A percentile compares a stretch with the other conserved stretches of the same genome.
These are phyloP conservation scores for Castanea crenata DNA, from an alignment of 306 rosid species.

Conservation along the genomic window DNA sequence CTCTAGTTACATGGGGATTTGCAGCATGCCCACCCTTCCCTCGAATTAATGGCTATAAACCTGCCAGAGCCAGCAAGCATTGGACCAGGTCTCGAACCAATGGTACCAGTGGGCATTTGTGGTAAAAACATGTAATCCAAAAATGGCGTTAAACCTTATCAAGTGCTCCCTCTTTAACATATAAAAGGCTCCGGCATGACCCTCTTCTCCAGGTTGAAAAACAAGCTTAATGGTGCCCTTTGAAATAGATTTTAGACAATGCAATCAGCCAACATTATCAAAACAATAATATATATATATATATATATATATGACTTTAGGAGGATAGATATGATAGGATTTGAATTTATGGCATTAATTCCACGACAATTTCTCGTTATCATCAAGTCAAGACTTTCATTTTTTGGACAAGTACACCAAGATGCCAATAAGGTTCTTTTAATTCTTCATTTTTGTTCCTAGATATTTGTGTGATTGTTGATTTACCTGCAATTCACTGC, in stretches of 20 bases:
- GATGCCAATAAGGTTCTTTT: neutral
- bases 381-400: no score
- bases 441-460: neutral
- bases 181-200: slow-evolving; percentile 51
- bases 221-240: slow-evolving; percentile 71
- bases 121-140: slow-evolving; percentile 48
- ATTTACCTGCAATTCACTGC: slow-evolving; percentile 39
- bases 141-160: slow-evolving; percentile 44
- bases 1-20: slow-evolving; percentile 34
- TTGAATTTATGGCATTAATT: no score
- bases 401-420: no score
- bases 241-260: neutral
- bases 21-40: slow-evolving; percentile 47
- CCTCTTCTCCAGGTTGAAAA: slow-evolving; percentile 65
- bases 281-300: neutral
- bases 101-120: slow-evolving; percentile 25
- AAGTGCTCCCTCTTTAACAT: slow-evolving; percentile 48
- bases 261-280: neutral
- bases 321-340: no score
- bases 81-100: slow-evolving; percentile 54
- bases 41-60: slow-evolving; percentile 32
- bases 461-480: neutral
- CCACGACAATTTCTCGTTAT: no score
- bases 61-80: slow-evolving; percentile 42
- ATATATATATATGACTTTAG: neutral